Evolutionary conservation across 768 basidiomycete genomes (phyloP).

Genomic region (Trametes meyenii): DNA sequence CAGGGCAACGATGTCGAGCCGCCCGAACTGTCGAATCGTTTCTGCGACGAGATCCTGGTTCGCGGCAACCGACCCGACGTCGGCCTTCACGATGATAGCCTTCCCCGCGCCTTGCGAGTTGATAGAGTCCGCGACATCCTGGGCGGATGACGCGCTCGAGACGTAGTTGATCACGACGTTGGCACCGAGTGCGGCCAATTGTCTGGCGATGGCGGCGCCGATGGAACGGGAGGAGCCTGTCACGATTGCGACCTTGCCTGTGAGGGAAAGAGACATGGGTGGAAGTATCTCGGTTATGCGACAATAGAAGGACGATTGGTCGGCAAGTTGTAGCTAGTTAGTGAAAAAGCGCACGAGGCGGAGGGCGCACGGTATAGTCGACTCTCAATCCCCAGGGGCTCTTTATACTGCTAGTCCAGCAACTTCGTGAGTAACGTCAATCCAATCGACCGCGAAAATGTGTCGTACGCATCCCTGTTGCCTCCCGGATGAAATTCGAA

Average conservation of each 20-base stretch:
- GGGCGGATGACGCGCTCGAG: constrained; percentile 43
- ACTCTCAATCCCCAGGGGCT: no score
- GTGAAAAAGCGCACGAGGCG: no score
- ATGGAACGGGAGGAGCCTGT: constrained; percentile 65
- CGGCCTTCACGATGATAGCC: constrained; percentile 55
- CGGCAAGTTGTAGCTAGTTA: no score
- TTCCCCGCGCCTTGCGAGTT: constrained; percentile 44
- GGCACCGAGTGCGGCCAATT: constrained; percentile 59
- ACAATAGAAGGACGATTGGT: no score
- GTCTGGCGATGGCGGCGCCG: constrained; percentile 56
- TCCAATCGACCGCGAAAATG: no score
- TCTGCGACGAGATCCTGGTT: constrained; percentile 50
- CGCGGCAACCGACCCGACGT: constrained; percentile 52
- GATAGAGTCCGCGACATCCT: constrained; percentile 50
- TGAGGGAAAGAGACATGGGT: constrained; percentile 22
- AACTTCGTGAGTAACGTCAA: no score
- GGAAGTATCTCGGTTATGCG: background rate
- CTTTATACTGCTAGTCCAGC: no score
- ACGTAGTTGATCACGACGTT: constrained; percentile 62
- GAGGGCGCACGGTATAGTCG: no score
- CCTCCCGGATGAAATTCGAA: no score
- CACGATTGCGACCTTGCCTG: constrained; percentile 43
- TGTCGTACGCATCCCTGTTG: no score
- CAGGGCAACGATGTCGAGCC: constrained; percentile 59
- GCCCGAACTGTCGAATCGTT: constrained; percentile 51